Evolutionary conservation across 1,284 basidiomycete genomes (phyloP).

Genomic region (Thecaphora thlaspeos): DNA sequence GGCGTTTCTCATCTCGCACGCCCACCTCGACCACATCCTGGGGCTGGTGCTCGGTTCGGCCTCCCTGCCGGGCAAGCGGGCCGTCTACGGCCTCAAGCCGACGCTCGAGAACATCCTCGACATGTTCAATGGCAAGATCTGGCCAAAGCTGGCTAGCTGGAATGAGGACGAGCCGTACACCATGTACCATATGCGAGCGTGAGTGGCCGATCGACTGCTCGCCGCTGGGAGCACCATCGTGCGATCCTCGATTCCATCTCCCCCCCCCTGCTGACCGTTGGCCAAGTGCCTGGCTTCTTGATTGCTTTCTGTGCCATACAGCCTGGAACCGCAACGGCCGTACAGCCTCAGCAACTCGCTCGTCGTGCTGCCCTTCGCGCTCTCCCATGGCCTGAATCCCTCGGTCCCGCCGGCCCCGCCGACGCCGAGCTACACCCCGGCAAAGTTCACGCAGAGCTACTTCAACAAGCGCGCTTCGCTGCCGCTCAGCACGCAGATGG

Average conservation of each 20-base stretch:
- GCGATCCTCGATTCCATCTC: no score
- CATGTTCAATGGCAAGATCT: conserved; percentile 74
- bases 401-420: conserved; percentile 42
- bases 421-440: conserved; percentile 33
- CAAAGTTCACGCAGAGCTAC: conserved; percentile 30
- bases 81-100: conserved; percentile 66
- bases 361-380: conserved; percentile 39
- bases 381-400: conserved; percentile 45
- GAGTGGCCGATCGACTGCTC: no score
- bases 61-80: conserved; percentile 68
- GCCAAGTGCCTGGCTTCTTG: no score
- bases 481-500: conserved; percentile 39
- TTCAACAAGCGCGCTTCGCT: conserved; percentile 46
- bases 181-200: conserved; percentile 47
- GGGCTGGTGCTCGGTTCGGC: conserved; percentile 75
- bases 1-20: conserved; percentile 68
- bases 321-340: conserved; percentile 38
- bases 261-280: no score
- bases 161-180: conserved; percentile 59
- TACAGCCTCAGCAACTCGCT: conserved; percentile 27
- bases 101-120: conserved; percentile 70
- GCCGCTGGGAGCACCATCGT: no score
- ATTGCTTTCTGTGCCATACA: no score
- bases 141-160: conserved; percentile 79
- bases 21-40: conserved; percentile 76